Percentiles rank a stretch among this genome's conserved stretches.
Evolutionary conservation across 495 filamentous ascomycete species (phyloP).

Genomic region (Penicillium angulare): DNA sequence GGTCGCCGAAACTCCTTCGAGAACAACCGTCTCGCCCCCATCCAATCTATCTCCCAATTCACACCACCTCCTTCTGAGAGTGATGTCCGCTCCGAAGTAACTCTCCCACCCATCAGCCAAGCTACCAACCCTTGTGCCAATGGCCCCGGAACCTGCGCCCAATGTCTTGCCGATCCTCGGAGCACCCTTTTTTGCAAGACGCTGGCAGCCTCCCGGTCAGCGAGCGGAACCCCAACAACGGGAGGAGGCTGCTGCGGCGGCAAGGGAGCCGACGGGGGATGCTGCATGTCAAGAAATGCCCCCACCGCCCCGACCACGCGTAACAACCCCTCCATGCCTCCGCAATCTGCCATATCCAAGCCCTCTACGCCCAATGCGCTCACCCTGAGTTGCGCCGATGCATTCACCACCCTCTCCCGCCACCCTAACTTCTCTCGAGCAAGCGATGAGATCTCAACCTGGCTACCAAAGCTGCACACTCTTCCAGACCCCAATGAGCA

Average conservation of each 20-base stretch:
- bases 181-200: slow-evolving; percentile 85
- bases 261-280: slow-evolving; percentile 50
- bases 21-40: slow-evolving; percentile 48
- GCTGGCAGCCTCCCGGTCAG: slow-evolving; percentile 63
- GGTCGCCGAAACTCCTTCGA: slow-evolving; percentile 32
- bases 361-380: slow-evolving; percentile 30
- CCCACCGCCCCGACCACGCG: slow-evolving; percentile 25
- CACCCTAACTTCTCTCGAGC: slow-evolving; percentile 79
- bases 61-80: slow-evolving; percentile 71
- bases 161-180: slow-evolving; percentile 74
- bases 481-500: slow-evolving; percentile 44
- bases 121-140: slow-evolving; percentile 59
- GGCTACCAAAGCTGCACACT: slow-evolving; percentile 72
- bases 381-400: slow-evolving; percentile 68
- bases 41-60: slow-evolving; percentile 53
- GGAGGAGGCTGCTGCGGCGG: slow-evolving; percentile 54
- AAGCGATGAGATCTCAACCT: slow-evolving; percentile 68
- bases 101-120: slow-evolving; percentile 39
- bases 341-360: slow-evolving; percentile 27
- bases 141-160: slow-evolving; percentile 76
- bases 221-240: slow-evolving; percentile 42
- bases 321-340: slow-evolving; percentile 26
- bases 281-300: slow-evolving; percentile 43
- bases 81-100: slow-evolving; percentile 52
- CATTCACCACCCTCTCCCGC: slow-evolving; percentile 77